Evolutionary conservation across 116 monocot species (phyloP).

Genomic region (Trichopus zeylanicus): DNA sequence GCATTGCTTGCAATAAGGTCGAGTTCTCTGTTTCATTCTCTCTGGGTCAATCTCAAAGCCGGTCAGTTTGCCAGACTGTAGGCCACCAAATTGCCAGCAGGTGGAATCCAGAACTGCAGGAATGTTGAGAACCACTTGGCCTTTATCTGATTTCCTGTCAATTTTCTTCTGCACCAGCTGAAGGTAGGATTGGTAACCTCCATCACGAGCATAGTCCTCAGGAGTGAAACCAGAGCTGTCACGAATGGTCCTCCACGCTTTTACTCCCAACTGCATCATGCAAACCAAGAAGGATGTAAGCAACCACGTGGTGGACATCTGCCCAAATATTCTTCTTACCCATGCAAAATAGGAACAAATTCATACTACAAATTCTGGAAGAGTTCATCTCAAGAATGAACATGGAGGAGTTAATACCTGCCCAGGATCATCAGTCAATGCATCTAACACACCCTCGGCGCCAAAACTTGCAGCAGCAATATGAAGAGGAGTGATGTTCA

Average conservation of each 20-base stretch:
- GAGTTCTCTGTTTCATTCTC: neutral
- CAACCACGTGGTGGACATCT: neutral
- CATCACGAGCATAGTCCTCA: slow-evolving; percentile 57
- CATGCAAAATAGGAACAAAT: too few species aligned
- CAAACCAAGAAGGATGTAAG: neutral
- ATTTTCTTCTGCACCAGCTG: slow-evolving; percentile 57
- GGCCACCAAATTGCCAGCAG: slow-evolving; percentile 4
- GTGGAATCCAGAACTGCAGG: slow-evolving; percentile 2
- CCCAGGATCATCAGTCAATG: slow-evolving; percentile 69
- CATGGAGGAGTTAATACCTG: slow-evolving; percentile 49
- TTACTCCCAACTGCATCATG: slow-evolving; percentile 48
- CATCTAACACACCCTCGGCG: slow-evolving; percentile 58
- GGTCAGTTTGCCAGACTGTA: slow-evolving; percentile 9
- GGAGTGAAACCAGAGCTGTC: slow-evolving; percentile 61
- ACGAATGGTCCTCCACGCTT: slow-evolving; percentile 59
- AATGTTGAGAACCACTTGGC: slow-evolving; percentile 48
- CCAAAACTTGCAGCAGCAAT: slow-evolving; percentile 47
- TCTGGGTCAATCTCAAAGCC: slow-evolving; percentile 25
- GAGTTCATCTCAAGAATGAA: too few species aligned
- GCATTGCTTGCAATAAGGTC: slow-evolving; percentile 41
- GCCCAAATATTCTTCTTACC: too few species aligned
- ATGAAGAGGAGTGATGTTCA: slow-evolving; percentile 75
- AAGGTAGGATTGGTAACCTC: slow-evolving; percentile 52
- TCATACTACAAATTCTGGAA: neutral
- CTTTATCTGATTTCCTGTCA: slow-evolving; percentile 10